Evolutionary conservation across 306 rosid genomes (phyloP).

Genomic region (Cotoneaster glaucophyllus): DNA sequence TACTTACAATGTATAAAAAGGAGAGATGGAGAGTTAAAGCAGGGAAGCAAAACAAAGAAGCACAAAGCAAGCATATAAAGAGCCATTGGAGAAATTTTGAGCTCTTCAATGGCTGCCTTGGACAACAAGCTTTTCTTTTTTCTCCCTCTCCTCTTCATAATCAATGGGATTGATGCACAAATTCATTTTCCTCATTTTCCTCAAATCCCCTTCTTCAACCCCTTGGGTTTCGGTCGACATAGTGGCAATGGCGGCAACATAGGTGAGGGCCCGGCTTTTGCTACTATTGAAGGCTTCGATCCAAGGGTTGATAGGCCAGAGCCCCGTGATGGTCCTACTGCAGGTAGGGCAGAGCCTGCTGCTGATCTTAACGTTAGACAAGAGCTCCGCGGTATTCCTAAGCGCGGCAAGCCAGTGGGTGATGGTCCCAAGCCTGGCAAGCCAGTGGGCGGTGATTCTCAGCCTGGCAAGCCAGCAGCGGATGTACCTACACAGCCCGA

Average conservation of each 20-base stretch:
- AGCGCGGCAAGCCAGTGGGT: neutral
- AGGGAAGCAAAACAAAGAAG: conserved; percentile 3
- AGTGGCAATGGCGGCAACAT: neutral
- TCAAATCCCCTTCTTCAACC: neutral
- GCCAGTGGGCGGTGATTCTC: neutral
- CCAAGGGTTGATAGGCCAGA: neutral
- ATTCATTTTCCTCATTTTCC: neutral
- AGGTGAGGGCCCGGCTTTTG: too few relatives aligned
- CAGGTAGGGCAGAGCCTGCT: neutral
- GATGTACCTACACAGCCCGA: conserved; percentile 8
- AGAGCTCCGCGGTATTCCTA: too few relatives aligned
- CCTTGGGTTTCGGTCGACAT: neutral
- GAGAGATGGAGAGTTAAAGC: conserved; percentile 30
- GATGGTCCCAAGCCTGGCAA: too few relatives aligned
- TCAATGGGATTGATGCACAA: conserved; percentile 1
- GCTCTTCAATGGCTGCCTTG: conserved; percentile 38
- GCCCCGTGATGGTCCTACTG: neutral
- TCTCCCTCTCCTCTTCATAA: conserved; percentile 19
- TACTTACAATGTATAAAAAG: conserved; percentile 11
- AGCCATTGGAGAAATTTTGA: conserved; percentile 25
- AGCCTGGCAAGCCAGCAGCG: neutral
- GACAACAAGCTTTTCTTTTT: conserved; percentile 19
- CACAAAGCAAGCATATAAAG: neutral
- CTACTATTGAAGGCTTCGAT: neutral
- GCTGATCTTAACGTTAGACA: neutral